Evolutionary conservation across 352 stramenopile species (phyloP), one percentile per base, ranked within the genome.

Genomic region (Phytophthora idaei): DNA sequence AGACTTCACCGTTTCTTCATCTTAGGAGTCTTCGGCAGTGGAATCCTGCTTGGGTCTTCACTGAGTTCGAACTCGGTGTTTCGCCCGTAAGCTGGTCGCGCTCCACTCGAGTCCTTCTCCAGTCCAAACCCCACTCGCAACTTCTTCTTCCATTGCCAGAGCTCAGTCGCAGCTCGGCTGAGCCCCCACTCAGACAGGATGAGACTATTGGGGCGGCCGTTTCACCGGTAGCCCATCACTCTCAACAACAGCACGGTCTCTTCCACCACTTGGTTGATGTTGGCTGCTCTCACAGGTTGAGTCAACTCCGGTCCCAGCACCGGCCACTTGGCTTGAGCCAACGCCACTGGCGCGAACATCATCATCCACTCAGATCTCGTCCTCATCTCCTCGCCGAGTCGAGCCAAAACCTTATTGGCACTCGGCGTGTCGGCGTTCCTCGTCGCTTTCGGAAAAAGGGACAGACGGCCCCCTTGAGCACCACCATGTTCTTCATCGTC

Each of bases 401-500:
- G 41, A 21, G 41, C n/a, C 12, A 46, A 4, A 21, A 7, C 41
- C 5, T 25, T 25, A 7, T 46, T 46, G 14, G 7, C 41, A 27
- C 41, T 46, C 12, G 41, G 37, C 9, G 53, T 61, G 12, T 46
- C 39, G 39, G 39, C 12, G 39, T 45, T 45, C n/a, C 39, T 45
- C 39, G 39, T 45, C n/a, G 39, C 39, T 17, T 31, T 31, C 3
- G n/a, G 50, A 2, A 57, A 57, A 25, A n/a, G 17, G 17, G 34
- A 32, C 32, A 32, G 51, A 28, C 34, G 36, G 6, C 36, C 36
- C 36, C 51, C 51, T 28, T 48, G 51, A 58, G 25, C 51, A 36
- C 36, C 34, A 28, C 34, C 25, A 37, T 58, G 51, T 27, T 58
- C 51, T n/a, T 58, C 51, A 37, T 58, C 36, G 14, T 58, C 51